A percentile compares a stretch with the other conserved stretches of the same genome.
Conservation (phyloP, 306 rosid species). For the Lablab purpureus region DNA sequence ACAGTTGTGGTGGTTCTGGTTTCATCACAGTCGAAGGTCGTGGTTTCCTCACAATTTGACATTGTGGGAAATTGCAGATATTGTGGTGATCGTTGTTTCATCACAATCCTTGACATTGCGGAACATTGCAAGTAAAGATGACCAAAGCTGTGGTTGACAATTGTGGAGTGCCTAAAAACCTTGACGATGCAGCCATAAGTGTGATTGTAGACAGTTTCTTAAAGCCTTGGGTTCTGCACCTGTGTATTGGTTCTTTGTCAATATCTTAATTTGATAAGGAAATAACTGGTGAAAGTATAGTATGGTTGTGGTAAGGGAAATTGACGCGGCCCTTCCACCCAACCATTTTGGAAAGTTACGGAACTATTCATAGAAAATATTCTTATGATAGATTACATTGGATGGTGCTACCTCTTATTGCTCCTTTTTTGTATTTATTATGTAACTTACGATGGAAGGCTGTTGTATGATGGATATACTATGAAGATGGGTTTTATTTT, state of each 20-base stretch:
- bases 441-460: background rate
- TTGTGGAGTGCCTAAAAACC: background rate
- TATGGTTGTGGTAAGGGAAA: slow-evolving; percentile 3
- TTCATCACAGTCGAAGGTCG: too few species aligned
- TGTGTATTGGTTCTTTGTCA: background rate
- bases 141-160: background rate
- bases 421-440: background rate
- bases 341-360: slow-evolving; percentile 7
- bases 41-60: too few species aligned
- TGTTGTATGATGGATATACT: background rate
- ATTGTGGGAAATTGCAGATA: too few species aligned
- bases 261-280: slow-evolving; percentile 13
- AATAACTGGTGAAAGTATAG: background rate
- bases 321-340: background rate
- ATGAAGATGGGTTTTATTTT: background rate
- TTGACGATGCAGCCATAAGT: background rate
- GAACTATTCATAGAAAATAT: slow-evolving; percentile 3
- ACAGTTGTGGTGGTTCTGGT: background rate
- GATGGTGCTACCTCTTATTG: slow-evolving; percentile 1
- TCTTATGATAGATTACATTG: slow-evolving; percentile 3
- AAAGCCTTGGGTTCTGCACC: background rate
- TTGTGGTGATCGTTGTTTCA: too few species aligned
- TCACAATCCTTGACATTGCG: background rate
- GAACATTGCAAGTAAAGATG: background rate
- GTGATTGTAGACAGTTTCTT: background rate